Percentiles rank a stretch among this genome's conserved stretches.
These are phyloP conservation scores for Diaporthe citri DNA, from an alignment of 2,329 filamentous ascomycete species.

Conservation along the genomic window DNA sequence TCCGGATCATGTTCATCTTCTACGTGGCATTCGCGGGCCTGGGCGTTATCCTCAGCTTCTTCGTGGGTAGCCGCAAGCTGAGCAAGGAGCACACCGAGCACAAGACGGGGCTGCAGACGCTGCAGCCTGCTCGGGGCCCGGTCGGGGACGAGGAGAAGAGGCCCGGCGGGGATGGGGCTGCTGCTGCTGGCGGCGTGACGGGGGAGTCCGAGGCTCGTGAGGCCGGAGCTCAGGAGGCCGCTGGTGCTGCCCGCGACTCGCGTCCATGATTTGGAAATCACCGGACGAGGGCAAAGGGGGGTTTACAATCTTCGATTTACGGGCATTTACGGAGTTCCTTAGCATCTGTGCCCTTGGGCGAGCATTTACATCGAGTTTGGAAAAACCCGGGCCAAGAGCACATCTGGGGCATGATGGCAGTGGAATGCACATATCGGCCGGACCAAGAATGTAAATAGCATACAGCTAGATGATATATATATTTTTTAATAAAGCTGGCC, in stretches of 20 bases:
- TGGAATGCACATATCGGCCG: constrained; percentile 2
- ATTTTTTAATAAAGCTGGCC: background rate
- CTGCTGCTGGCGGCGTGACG: background rate
- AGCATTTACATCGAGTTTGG: background rate
- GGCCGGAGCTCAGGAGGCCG: background rate
- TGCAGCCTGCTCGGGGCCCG: constrained; percentile 52
- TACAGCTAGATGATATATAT: background rate
- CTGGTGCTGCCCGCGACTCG: background rate
- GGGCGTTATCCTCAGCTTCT: constrained; percentile 61
- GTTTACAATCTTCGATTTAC: background rate
- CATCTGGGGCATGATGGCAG: background rate
- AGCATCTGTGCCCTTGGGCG: background rate
- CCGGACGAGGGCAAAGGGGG: too few relatives aligned
- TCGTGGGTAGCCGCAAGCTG: constrained; percentile 63
- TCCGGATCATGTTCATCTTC: constrained; percentile 70
- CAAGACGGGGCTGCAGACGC: constrained; percentile 66
- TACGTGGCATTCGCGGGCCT: constrained; percentile 63
- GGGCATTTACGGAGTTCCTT: constrained; percentile 4
- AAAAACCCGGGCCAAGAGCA: background rate
- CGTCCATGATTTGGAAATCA: background rate
- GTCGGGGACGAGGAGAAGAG: constrained; percentile 45
- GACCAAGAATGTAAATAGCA: background rate
- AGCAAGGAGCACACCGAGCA: constrained; percentile 69
- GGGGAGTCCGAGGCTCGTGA: background rate
- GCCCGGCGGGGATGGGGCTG: background rate